These are phyloP conservation scores for Penicillium subrubescens DNA, from an alignment of 495 filamentous ascomycete species.

Conservation along the genomic window DNA sequence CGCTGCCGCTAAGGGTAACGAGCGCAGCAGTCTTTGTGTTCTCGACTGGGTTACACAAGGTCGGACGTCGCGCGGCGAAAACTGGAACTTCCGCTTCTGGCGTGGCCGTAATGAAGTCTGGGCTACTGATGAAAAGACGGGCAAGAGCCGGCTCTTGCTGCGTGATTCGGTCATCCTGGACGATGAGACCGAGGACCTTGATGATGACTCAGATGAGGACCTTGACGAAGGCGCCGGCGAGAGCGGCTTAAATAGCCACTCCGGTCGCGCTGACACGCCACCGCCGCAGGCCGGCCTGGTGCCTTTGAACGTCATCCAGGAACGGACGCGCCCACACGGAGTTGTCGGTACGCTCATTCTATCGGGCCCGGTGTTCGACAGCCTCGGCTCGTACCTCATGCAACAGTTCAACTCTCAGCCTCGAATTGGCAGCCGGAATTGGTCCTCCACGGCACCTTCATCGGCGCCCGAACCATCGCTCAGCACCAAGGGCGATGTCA, in stretches of 20 bases:
- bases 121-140: constrained; percentile 42
- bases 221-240: constrained; percentile 23
- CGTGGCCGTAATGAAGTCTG: constrained; percentile 85
- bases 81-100: constrained; percentile 81
- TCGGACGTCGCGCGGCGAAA: constrained; percentile 82
- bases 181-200: constrained; percentile 35
- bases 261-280: constrained; percentile 17
- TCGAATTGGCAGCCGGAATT: constrained; percentile 82
- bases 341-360: constrained; percentile 84
- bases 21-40: constrained; percentile 66
- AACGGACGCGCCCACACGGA: constrained; percentile 51
- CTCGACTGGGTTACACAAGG: constrained; percentile 93
- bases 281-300: constrained; percentile 25
- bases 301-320: constrained; percentile 38
- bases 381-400: constrained; percentile 69
- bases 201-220: constrained; percentile 38
- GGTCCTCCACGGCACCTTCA: constrained; percentile 48
- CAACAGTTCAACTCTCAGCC: constrained; percentile 74
- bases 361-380: constrained; percentile 68
- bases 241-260: constrained; percentile 17
- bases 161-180: constrained; percentile 82
- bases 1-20: constrained; percentile 44
- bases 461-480: constrained; percentile 34
- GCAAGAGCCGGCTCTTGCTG: constrained; percentile 65
- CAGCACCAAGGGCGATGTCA: constrained; percentile 57